These are phyloP conservation scores for Pythium aquatile DNA, from an alignment of 352 stramenopile species.

Conservation along the genomic window DNA sequence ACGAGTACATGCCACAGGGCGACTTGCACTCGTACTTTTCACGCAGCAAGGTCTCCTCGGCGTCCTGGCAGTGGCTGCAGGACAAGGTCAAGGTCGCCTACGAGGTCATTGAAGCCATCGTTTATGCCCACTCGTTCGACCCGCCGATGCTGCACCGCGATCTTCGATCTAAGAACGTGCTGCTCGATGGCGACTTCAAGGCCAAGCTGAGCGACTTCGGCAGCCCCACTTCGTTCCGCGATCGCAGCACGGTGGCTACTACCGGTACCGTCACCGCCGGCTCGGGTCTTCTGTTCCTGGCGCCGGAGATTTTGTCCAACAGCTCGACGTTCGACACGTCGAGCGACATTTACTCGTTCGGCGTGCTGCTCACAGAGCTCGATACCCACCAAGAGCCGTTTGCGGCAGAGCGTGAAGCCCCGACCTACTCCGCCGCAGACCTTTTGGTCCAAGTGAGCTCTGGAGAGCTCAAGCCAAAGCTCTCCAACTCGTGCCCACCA, in stretches of 20 bases:
- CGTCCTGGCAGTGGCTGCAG: not conserved
- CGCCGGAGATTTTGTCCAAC: not conserved
- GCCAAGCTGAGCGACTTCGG: conserved; percentile 2
- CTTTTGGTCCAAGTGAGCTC: too few species aligned
- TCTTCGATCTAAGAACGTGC: not conserved
- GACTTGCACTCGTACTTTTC: conserved; percentile 17
- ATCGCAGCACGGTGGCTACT: not conserved
- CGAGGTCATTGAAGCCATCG: not conserved
- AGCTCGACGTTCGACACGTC: not conserved
- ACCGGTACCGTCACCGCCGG: not conserved
- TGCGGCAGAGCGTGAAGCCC: not conserved
- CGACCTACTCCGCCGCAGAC: too few species aligned
- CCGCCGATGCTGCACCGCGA: conserved; percentile 6
- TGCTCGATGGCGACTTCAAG: not conserved
- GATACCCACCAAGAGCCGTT: not conserved
- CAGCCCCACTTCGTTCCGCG: not conserved
- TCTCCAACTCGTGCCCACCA: not conserved
- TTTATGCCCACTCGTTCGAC: conserved; percentile 2
- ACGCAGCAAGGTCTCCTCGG: not conserved
- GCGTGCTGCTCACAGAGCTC: not conserved
- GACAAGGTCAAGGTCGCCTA: not conserved
- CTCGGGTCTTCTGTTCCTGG: not conserved
- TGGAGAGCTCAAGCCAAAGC: too few species aligned
- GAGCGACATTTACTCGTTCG: not conserved
- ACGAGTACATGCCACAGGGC: conserved; percentile 25